These are phyloP conservation scores for Lactifluus hygrophoroides DNA, from an alignment of 768 basidiomycete species.

Conservation along the genomic window DNA sequence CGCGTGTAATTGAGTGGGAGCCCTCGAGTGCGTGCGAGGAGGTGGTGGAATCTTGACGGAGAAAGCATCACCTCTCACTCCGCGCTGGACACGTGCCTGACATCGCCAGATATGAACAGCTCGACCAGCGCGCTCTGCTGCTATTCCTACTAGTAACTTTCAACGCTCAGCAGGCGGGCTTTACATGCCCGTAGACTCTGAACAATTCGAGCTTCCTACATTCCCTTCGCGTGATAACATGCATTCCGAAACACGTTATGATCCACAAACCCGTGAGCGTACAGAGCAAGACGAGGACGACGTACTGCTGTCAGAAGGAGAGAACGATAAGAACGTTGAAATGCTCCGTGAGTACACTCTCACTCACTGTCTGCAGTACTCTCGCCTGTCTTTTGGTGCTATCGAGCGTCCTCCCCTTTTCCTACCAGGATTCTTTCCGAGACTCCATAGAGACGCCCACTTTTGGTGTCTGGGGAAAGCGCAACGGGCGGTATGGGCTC, in stretches of 20 bases:
- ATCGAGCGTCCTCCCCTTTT: background rate
- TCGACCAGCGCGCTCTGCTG: background rate
- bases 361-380: background rate
- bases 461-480: background rate
- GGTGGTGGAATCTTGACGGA: background rate
- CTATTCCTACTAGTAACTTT: too few species aligned
- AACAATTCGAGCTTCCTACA: conserved; percentile 9
- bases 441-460: too few species aligned
- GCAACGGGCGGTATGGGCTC: background rate
- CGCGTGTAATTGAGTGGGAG: background rate
- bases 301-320: background rate
- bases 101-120: background rate
- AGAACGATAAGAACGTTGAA: background rate
- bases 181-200: background rate
- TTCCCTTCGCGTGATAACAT: background rate
- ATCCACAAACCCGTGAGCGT: background rate
- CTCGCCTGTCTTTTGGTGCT: too few species aligned
- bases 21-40: background rate
- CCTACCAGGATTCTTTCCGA: too few species aligned
- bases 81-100: background rate
- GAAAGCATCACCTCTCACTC: conserved; percentile 6
- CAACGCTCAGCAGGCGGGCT: background rate
- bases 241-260: background rate
- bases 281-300: conserved; percentile 1
- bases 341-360: background rate